A percentile compares a stretch with the other conserved stretches of the same genome.
phyloP scores from a whole-genome alignment of 2,329 filamentous ascomycete species.

The Fusarium poae region DNA sequence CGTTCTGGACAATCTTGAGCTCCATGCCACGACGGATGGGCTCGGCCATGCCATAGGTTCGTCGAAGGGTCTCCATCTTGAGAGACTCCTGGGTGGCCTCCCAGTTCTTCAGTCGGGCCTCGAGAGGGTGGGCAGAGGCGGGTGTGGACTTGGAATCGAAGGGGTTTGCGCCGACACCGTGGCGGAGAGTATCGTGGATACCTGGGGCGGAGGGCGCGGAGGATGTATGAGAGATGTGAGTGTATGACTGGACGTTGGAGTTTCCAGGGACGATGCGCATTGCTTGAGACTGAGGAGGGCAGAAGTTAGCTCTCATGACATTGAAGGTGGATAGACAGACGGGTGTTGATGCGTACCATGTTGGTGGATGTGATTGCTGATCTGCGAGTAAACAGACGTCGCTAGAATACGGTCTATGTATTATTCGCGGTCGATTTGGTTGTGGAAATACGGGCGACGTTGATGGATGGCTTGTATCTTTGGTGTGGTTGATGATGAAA shows the following conservation, averaged over 20 bases:
- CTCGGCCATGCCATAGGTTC: conserved; percentile 92
- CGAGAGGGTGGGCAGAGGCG: conserved; percentile 84
- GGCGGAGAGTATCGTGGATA: conserved; percentile 91
- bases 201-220: conserved; percentile 92
- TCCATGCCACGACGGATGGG: conserved; percentile 95
- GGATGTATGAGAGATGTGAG: conserved; percentile 71
- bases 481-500: conserved; percentile 40
- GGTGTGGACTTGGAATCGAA: conserved; percentile 62
- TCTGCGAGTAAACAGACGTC: background rate
- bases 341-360: conserved; percentile 60
- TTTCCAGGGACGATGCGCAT: conserved; percentile 88
- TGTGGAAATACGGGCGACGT: conserved; percentile 8
- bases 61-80: conserved; percentile 89
- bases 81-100: conserved; percentile 87
- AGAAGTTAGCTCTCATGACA: conserved; percentile 39
- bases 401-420: background rate
- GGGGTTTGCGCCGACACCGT: conserved; percentile 78
- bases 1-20: conserved; percentile 84
- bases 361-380: conserved; percentile 51
- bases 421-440: background rate
- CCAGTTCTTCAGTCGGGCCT: conserved; percentile 90
- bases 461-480: conserved; percentile 15
- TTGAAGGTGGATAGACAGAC: conserved; percentile 1
- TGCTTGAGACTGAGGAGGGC: conserved; percentile 67
- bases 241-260: conserved; percentile 74